Evolutionary conservation across 805 yeast genomes (phyloP).

Genomic region (Clavispora phyllophila): DNA sequence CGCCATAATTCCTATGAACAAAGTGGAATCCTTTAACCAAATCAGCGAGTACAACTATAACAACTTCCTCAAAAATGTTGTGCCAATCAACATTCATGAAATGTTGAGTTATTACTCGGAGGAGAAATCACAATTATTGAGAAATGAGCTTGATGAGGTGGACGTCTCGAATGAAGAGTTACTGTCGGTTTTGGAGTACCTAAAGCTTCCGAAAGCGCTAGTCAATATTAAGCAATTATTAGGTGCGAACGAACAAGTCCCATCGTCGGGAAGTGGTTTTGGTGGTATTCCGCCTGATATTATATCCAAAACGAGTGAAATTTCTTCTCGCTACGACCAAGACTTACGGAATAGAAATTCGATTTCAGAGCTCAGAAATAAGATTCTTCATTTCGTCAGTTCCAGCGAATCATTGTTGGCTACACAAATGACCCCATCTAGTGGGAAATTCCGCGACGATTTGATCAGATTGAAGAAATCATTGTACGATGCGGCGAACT

Average conservation of each 20-base stretch:
- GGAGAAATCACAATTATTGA: slow-evolving; percentile 70
- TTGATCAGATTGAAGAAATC: slow-evolving; percentile 54
- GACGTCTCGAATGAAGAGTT: slow-evolving; percentile 79
- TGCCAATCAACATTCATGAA: slow-evolving; percentile 86
- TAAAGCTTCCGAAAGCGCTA: slow-evolving; percentile 67
- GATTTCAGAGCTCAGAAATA: slow-evolving; percentile 28
- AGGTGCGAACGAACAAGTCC: slow-evolving; percentile 6
- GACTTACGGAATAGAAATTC: slow-evolving; percentile 30
- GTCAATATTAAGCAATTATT: slow-evolving; percentile 46
- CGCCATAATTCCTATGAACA: slow-evolving; percentile 50
- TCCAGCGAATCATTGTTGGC: slow-evolving; percentile 25
- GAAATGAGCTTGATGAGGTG: slow-evolving; percentile 68
- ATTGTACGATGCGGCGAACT: slow-evolving; percentile 53
- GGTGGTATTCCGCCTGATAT: slow-evolving; percentile 5
- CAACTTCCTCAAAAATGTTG: slow-evolving; percentile 69
- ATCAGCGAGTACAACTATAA: slow-evolving; percentile 34
- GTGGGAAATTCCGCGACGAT: slow-evolving; percentile 42
- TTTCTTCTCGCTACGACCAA: slow-evolving; percentile 22
- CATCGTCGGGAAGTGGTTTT: neutral
- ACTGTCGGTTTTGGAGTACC: slow-evolving; percentile 71
- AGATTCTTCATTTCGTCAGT: slow-evolving; percentile 31
- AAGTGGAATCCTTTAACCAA: slow-evolving; percentile 38
- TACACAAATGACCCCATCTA: slow-evolving; percentile 4
- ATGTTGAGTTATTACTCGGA: slow-evolving; percentile 84
- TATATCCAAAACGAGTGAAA: slow-evolving; percentile 15